Evolutionary conservation across 1,284 basidiomycete species (phyloP), one percentile per base, ranked within the genome.

Genomic region (Cryptococcus depauperatus): DNA sequence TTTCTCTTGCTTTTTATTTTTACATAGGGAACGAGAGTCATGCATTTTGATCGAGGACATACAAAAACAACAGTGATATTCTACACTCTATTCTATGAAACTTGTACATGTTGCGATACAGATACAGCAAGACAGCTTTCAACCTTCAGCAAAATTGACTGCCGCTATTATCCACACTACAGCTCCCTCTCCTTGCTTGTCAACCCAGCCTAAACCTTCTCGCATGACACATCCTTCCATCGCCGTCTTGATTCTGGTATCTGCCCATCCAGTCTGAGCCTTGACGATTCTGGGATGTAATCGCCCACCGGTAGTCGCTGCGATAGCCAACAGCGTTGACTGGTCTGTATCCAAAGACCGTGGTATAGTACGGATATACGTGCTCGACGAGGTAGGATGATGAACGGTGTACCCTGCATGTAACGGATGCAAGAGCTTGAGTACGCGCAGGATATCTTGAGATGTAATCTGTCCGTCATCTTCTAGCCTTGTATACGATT

Each of bases 171-270:
- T 43, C 63, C 63, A 68, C 9, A 68, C 57, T 33, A 46, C 35
- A 34, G 29, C 39, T 5, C 30, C 29, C 43, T 16, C 80, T 78
- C 49, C 84, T 67, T 91, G 87, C 33, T 85, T 82, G 63, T 98
- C 93, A 27, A 97, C 66, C 93, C 93, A 99, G 44, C 89, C 90
- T 34, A 95, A 74, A 0, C 91, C 93, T 56, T 97, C 91, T 27
- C 84, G 75, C 56, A 90, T 75, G 11, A 90, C 76, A 80, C 93
- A 91, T 56, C 92, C 90, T 52, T 90, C 83, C 57, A 98, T 68
- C 2, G 84, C 35, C 4, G 81, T 78, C 30, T 76, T 74, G 1
- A 87, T 83, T 23, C 92, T 75, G 16, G 85, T 83, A 30, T 75
- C 66, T 0, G 79, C 78, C 93, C 93, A 97, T 3, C 80, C 81